Percentiles rank a stretch among this genome's conserved stretches.
Evolutionary conservation across 305 asterid species (phyloP).

Genomic region (Lippia alba): DNA sequence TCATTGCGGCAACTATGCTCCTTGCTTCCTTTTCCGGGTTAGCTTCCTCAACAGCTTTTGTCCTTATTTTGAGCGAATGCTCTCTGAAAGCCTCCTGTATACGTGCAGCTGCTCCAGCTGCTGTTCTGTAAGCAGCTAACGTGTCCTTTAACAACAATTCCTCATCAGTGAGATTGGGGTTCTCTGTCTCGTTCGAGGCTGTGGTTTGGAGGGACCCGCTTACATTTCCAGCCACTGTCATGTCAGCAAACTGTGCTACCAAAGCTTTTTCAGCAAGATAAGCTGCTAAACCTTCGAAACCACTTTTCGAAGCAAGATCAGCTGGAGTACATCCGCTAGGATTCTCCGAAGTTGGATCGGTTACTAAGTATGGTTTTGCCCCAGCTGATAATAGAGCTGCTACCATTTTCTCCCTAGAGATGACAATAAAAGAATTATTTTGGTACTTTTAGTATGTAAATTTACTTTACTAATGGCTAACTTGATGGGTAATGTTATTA

Average conservation of each 20-base stretch:
- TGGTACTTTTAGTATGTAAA: no score
- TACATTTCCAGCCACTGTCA: constrained; percentile 75
- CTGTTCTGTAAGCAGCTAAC: constrained; percentile 76
- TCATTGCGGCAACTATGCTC: constrained; percentile 70
- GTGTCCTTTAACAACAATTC: constrained; percentile 66
- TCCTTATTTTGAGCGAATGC: constrained; percentile 54
- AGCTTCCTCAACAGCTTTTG: constrained; percentile 47
- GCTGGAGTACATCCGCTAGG: constrained; percentile 72
- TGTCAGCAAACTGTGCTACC: constrained; percentile 65
- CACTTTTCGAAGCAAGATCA: constrained; percentile 73
- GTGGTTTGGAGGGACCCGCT: constrained; percentile 61
- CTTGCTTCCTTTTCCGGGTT: constrained; percentile 72
- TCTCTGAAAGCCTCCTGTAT: constrained; percentile 80
- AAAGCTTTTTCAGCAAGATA: constrained; percentile 79
- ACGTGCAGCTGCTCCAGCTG: constrained; percentile 85
- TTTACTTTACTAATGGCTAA: no score
- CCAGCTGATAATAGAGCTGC: constrained; percentile 76
- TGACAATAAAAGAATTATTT: background rate
- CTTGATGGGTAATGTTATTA: no score
- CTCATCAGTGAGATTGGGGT: constrained; percentile 51
- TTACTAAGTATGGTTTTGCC: constrained; percentile 71
- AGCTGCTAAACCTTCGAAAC: constrained; percentile 81
- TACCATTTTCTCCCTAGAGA: constrained; percentile 71
- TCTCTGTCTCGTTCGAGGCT: constrained; percentile 39
- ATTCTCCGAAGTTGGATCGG: constrained; percentile 67